phyloP scores from a whole-genome alignment of 495 filamentous ascomycete species.

The Immersiella caudata region DNA sequence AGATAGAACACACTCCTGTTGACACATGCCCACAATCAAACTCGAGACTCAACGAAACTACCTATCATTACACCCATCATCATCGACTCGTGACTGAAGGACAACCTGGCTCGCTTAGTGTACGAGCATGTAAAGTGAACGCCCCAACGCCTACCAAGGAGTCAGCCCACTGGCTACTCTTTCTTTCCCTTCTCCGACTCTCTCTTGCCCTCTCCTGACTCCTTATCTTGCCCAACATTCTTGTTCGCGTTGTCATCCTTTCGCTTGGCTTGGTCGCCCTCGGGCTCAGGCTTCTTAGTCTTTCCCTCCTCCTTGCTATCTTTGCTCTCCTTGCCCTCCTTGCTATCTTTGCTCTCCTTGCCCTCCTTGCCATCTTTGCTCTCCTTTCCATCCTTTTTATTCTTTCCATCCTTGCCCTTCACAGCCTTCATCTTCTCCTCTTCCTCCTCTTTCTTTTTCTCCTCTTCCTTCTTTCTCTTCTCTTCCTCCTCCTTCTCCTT shows the following conservation, averaged over 20 bases:
- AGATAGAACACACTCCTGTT: too few species aligned
- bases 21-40: too few species aligned
- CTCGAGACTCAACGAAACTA: background rate
- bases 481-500: slow-evolving; percentile 43
- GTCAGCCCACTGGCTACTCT: slow-evolving; percentile 1
- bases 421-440: slow-evolving; percentile 33
- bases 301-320: slow-evolving; percentile 25
- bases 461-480: slow-evolving; percentile 34
- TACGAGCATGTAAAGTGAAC: background rate
- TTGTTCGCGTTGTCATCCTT: slow-evolving; percentile 12
- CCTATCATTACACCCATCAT: background rate
- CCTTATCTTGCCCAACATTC: background rate
- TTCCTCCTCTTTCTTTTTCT: slow-evolving; percentile 33
- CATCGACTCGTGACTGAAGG: background rate
- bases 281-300: slow-evolving; percentile 4
- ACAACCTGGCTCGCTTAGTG: background rate
- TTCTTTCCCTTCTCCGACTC: slow-evolving; percentile 10
- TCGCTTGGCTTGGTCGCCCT: background rate
- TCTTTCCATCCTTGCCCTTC: slow-evolving; percentile 20
- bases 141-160: background rate
- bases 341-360: too few species aligned
- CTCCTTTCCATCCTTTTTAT: slow-evolving; percentile 18
- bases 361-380: slow-evolving; percentile 24
- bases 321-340: slow-evolving; percentile 22
- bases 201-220: background rate